Base-by-base conservation (phyloP, 208 protist genomes). In the Crithidia sp. region DNA sequence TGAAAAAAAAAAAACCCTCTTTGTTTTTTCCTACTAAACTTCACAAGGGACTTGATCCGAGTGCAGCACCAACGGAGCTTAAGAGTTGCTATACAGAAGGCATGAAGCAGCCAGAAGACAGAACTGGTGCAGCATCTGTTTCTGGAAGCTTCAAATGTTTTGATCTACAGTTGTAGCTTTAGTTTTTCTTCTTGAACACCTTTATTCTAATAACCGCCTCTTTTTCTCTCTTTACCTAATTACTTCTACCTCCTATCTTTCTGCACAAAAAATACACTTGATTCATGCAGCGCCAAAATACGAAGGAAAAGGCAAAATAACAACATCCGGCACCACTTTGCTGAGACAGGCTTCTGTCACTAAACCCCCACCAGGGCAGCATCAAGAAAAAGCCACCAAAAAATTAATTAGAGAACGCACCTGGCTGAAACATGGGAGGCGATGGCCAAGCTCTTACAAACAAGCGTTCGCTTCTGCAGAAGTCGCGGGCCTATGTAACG, bases 391-490 rank as follows among this genome's bases (percentile, higher is more conserved):
- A 13, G 45, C 12, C 9, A 49, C 0, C 7, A 49, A 7, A 80
- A 71, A 49, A 45, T 67, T 17, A 17, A 39, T 44, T 67, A 61
- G 9, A 59, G 54, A 19, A 57, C 28, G 28, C 28, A 28, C 28
- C 28, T 28, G 28, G 28, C 28, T 28, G 28, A 28, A 17, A 39
- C 9, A 91, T 96, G 91, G 91, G 91, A 49, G 91, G 91, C 8
- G 91, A 96, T 80, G 91, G 91, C 0, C 91, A 96, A 54, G 85
- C 87, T 14, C 67, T 94, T 56, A 60, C 77, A n/a, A 96, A 96
- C 71, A 96, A 94, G 53, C 79, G 88, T 9, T 86, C 64, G 28
- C 67, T 94, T 37, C 70, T 96, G 2, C 74, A 85, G 13, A 86
- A 86, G 45, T 78, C 80, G 7, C 83, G 71, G 41, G 71, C 73